Percentiles rank a stretch among this genome's conserved stretches.
These are phyloP conservation scores for Phytopythium delawarense DNA, from an alignment of 352 stramenopile species.

Conservation along the genomic window DNA sequence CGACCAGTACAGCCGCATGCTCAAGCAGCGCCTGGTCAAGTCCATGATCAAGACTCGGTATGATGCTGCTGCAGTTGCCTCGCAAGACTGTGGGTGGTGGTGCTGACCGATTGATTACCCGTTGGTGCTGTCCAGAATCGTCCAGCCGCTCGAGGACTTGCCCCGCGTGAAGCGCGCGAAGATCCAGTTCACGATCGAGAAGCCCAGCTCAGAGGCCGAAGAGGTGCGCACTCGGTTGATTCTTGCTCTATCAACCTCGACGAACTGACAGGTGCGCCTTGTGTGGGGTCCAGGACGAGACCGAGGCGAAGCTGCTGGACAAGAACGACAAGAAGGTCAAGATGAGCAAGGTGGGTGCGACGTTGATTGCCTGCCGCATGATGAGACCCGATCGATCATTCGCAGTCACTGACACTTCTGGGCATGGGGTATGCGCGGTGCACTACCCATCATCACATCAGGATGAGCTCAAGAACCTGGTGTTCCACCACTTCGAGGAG, in stretches of 20 bases:
- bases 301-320: slow-evolving; percentile 53
- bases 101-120: background rate
- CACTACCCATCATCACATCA: slow-evolving; percentile 21
- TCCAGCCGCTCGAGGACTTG: slow-evolving; percentile 67
- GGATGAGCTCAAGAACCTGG: slow-evolving; percentile 86
- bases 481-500: slow-evolving; percentile 87
- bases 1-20: slow-evolving; percentile 83
- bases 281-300: slow-evolving; percentile 29
- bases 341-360: slow-evolving; percentile 73
- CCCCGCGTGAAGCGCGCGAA: slow-evolving; percentile 75
- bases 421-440: background rate
- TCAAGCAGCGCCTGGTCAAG: slow-evolving; percentile 81
- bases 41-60: slow-evolving; percentile 82
- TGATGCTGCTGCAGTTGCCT: background rate
- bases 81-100: too few relatives aligned
- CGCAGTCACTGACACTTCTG: background rate
- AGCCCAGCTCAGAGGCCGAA: slow-evolving; percentile 55
- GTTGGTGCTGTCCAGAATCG: slow-evolving; percentile 38
- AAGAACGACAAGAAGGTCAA: slow-evolving; percentile 87
- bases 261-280: background rate
- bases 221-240: slow-evolving; percentile 23
- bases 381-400: background rate
- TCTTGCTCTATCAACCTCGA: background rate
- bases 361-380: background rate
- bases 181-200: slow-evolving; percentile 84